A percentile compares a stretch with the other conserved stretches of the same genome.
phyloP scores from a whole-genome alignment of 768 basidiomycete species.

The Boletus pseudo-olivaceus region DNA sequence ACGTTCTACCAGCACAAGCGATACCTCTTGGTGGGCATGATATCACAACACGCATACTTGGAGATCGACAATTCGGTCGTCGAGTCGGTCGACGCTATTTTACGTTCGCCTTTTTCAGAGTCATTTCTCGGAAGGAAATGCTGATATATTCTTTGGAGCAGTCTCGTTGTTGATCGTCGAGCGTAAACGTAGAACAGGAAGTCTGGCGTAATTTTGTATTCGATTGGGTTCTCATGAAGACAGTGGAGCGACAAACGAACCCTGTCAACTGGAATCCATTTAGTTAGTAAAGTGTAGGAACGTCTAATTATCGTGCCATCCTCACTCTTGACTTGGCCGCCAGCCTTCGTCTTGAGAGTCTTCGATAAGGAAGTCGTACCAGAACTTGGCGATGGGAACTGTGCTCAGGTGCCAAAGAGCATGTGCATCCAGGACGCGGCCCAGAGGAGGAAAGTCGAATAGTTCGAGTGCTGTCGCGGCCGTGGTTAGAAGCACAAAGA shows the following conservation, averaged over 20 bases:
- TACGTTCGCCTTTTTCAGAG: conserved; percentile 25
- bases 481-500: conserved; percentile 68
- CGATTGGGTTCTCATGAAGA: neutral
- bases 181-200: conserved; percentile 22
- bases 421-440: conserved; percentile 83
- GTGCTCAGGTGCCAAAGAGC: conserved; percentile 91
- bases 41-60: conserved; percentile 36
- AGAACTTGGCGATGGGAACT: conserved; percentile 66
- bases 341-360: conserved; percentile 73
- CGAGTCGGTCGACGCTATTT: conserved; percentile 35
- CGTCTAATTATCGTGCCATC: neutral
- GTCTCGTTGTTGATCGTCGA: conserved; percentile 34
- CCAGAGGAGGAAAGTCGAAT: conserved; percentile 84
- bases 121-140: neutral
- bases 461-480: conserved; percentile 78
- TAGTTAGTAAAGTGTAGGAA: conserved; percentile 5
- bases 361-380: conserved; percentile 82
- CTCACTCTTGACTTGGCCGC: conserved; percentile 42
- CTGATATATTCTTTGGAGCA: conserved; percentile 8
- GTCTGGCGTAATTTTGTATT: conserved; percentile 5
- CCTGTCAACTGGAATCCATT: conserved; percentile 14
- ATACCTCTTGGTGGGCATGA: conserved; percentile 31
- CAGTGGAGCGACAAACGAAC: neutral
- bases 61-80: conserved; percentile 33
- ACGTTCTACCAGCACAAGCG: conserved; percentile 35